A percentile compares a stretch with the other conserved stretches of the same genome.
phyloP scores from a whole-genome alignment of 2,329 filamentous ascomycete genomes.

The Curvularia verruculosa region DNA sequence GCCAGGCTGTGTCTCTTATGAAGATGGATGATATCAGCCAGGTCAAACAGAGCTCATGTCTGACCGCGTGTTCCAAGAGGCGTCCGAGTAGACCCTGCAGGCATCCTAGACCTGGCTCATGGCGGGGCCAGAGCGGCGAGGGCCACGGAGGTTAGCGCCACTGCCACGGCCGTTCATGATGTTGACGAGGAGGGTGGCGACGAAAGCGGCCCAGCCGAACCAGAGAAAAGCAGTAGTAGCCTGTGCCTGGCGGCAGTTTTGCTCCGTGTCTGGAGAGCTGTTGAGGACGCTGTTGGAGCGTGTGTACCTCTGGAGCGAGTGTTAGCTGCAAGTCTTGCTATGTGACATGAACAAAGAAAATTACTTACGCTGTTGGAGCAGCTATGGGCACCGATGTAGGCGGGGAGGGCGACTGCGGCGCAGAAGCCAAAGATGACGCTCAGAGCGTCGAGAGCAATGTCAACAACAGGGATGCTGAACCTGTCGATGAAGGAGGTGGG shows the following conservation, averaged over 20 bases:
- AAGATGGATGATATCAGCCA: background rate
- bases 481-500: conserved; percentile 61
- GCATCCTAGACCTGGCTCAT: conserved; percentile 63
- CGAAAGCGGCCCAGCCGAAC: conserved; percentile 73
- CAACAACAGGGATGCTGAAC: conserved; percentile 59
- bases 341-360: too few relatives aligned
- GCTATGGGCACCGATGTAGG: conserved; percentile 71
- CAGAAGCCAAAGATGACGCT: conserved; percentile 74
- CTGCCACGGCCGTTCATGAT: conserved; percentile 59
- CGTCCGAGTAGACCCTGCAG: conserved; percentile 32
- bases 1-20: background rate
- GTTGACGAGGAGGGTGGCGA: conserved; percentile 62
- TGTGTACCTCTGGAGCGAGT: conserved; percentile 49
- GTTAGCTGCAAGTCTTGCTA: conserved; percentile 5
- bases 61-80: conserved; percentile 36
- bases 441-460: conserved; percentile 63
- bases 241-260: conserved; percentile 77
- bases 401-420: conserved; percentile 71
- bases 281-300: conserved; percentile 65
- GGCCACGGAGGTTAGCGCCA: conserved; percentile 54
- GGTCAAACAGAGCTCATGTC: conserved; percentile 21
- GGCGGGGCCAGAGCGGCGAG: conserved; percentile 54
- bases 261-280: conserved; percentile 63
- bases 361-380: conserved; percentile 65
- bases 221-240: conserved; percentile 77